A percentile compares a stretch with the other conserved stretches of the same genome.
Evolutionary conservation across 2,329 filamentous ascomycete species (phyloP).

Genomic region (Xylaria sp.): DNA sequence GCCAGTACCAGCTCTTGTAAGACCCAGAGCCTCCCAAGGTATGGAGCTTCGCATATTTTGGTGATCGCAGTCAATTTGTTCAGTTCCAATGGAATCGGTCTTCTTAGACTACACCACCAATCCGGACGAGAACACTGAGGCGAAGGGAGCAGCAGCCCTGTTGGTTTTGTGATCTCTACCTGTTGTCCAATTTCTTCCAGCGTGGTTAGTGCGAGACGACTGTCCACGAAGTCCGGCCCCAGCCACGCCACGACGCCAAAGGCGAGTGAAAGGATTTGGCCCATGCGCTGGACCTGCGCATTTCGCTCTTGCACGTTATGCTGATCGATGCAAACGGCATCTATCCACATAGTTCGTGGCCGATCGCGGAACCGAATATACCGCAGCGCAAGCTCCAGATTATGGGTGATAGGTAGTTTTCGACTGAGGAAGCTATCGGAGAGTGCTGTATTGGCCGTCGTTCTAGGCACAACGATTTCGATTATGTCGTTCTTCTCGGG

Average conservation of each 20-base stretch:
- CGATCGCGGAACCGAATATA: slow-evolving; percentile 33
- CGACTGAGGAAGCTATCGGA: neutral
- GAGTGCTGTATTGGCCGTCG: neutral
- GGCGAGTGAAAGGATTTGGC: slow-evolving; percentile 35
- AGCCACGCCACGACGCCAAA: slow-evolving; percentile 38
- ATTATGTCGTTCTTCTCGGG: slow-evolving; percentile 10
- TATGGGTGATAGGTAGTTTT: slow-evolving; percentile 17
- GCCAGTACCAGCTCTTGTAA: slow-evolving; percentile 41
- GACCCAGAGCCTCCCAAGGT: slow-evolving; percentile 38
- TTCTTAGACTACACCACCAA: slow-evolving; percentile 13
- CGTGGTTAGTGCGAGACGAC: slow-evolving; percentile 21
- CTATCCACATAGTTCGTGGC: slow-evolving; percentile 40
- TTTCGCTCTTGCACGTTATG: slow-evolving; percentile 27
- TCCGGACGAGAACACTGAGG: slow-evolving; percentile 22
- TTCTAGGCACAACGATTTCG: neutral
- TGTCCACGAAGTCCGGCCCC: slow-evolving; percentile 25
- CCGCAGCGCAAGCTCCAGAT: slow-evolving; percentile 35
- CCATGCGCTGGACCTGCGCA: slow-evolving; percentile 40
- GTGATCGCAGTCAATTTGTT: slow-evolving; percentile 26
- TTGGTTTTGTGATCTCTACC: neutral
- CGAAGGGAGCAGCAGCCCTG: neutral
- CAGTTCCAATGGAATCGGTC: slow-evolving; percentile 10
- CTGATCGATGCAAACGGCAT: slow-evolving; percentile 42
- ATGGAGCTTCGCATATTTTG: slow-evolving; percentile 8
- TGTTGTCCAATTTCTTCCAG: slow-evolving; percentile 30